Evolutionary conservation across 2,329 filamentous ascomycete species (phyloP), one percentile per base, ranked within the genome.

Genomic region (Aureobasidium sp.): DNA sequence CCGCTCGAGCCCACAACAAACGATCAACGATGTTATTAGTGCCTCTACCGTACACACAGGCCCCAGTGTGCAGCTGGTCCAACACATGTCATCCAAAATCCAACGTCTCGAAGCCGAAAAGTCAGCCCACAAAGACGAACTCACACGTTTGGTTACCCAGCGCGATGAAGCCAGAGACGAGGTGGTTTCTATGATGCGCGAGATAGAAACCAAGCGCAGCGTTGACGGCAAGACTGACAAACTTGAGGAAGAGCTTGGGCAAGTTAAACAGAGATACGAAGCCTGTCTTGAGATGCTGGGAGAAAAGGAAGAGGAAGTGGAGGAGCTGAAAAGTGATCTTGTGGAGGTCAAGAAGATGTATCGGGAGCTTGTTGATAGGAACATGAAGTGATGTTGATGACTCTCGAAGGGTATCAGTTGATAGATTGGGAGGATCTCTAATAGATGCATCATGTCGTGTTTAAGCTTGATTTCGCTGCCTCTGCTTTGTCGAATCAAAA

Each of bases 341-440:
- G 81, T 86, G 66, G 94, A 99, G 78, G 81, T 99, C 73, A 99
- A 99, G 79, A 88, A 87, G 70, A 96, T 99, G 82, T 97, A 97
- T 78, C 85, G 91, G 67, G 93, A 97, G 72, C 76, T 99, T 73
- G 89, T 96, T 53, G 90, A 96, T 64, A 63, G 66, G 57, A 73
- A 50, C 44, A 47, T 62, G 59, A 61, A 61, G 60, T 62, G 35
- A 61, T 37, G 39, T 14, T 17, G 14, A 52, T 48, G 15, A 53
- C 1, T 27, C 2, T 44, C 22, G 14, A 44, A 11, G 37, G 22
- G 49, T 19, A 24, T 24, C n/a, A 17, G 33, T 24, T 15, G 17
- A 27, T 45, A 29, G 33, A 40, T 24, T 11, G 31, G 52, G 31
- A n/a, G 24, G 33, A 56, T n/a, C 19, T 33, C 17, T 11, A 19